Conservation (phyloP, 2,329 filamentous ascomycete species). For the Colletotrichum karsti region DNA sequence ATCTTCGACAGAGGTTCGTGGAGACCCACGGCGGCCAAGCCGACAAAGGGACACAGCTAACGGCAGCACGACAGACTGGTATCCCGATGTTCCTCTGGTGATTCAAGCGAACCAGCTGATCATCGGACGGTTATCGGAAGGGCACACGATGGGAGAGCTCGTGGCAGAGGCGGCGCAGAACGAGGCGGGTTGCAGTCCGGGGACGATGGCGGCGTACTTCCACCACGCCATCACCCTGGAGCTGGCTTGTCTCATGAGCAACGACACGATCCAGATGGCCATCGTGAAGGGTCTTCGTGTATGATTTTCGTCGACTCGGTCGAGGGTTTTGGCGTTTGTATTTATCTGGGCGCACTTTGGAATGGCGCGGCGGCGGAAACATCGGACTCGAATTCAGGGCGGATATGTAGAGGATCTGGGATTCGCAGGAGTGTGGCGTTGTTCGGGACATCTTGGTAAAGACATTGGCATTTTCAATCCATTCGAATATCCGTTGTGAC, state of each 20-base stretch:
- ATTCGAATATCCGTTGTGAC: no score
- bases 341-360: background rate
- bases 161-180: conserved; percentile 19
- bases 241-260: conserved; percentile 25
- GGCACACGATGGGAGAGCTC: conserved; percentile 14
- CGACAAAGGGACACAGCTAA: background rate
- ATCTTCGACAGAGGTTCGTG: conserved; percentile 26
- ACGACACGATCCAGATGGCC: conserved; percentile 19
- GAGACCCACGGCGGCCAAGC: background rate
- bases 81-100: conserved; percentile 23
- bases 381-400: background rate
- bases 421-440: background rate
- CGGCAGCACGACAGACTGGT: conserved; percentile 4
- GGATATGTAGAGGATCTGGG: background rate
- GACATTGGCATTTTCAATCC: no score
- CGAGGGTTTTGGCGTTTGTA: background rate
- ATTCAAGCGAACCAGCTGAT: conserved; percentile 26
- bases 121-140: conserved; percentile 21
- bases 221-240: conserved; percentile 21
- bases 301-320: background rate
- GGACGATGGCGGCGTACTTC: conserved; percentile 27
- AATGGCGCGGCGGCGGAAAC: background rate
- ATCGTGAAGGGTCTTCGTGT: conserved; percentile 20
- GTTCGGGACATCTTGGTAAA: no score
- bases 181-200: conserved; percentile 18